Percentiles rank a stretch among this genome's conserved stretches.
Evolutionary conservation across 352 stramenopile genomes (phyloP).

Genomic region (Phytophthora colocasiae): DNA sequence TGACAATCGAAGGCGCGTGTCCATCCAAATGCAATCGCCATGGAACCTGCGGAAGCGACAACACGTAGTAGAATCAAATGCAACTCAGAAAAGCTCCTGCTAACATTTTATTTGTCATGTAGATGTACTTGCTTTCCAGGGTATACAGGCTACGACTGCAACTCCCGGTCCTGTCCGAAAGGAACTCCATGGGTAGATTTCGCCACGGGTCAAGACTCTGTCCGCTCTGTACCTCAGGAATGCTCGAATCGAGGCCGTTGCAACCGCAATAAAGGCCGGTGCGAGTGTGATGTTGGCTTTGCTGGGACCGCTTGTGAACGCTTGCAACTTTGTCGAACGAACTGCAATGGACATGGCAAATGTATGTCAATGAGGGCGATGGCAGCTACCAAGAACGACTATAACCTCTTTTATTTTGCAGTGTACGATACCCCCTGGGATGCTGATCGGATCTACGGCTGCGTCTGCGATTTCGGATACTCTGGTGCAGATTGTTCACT

Average conservation of each 20-base stretch:
- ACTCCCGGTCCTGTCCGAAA: slow-evolving; percentile 72
- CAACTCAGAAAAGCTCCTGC: no score
- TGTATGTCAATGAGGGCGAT: slow-evolving; percentile 83
- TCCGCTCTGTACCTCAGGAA: slow-evolving; percentile 53
- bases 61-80: slow-evolving; percentile 47
- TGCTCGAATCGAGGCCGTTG: slow-evolving; percentile 84
- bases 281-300: slow-evolving; percentile 85
- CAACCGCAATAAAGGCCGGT: slow-evolving; percentile 74
- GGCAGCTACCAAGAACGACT: slow-evolving; percentile 61
- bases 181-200: slow-evolving; percentile 70
- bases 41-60: slow-evolving; percentile 57
- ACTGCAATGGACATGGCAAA: slow-evolving; percentile 90
- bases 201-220: slow-evolving; percentile 46
- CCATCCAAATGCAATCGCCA: slow-evolving; percentile 76
- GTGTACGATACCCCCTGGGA: slow-evolving; percentile 82
- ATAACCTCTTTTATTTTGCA: slow-evolving; percentile 64
- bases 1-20: slow-evolving; percentile 34
- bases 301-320: slow-evolving; percentile 69
- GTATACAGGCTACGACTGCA: slow-evolving; percentile 92
- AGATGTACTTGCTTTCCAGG: slow-evolving; percentile 88
- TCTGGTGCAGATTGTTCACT: slow-evolving; percentile 86
- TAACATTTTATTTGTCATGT: not conserved
- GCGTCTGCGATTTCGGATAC: slow-evolving; percentile 92
- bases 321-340: slow-evolving; percentile 71
- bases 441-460: slow-evolving; percentile 84